Evolutionary conservation across 805 yeast genomes (phyloP).

Genomic region (Ogataea nakhonphanomensis): DNA sequence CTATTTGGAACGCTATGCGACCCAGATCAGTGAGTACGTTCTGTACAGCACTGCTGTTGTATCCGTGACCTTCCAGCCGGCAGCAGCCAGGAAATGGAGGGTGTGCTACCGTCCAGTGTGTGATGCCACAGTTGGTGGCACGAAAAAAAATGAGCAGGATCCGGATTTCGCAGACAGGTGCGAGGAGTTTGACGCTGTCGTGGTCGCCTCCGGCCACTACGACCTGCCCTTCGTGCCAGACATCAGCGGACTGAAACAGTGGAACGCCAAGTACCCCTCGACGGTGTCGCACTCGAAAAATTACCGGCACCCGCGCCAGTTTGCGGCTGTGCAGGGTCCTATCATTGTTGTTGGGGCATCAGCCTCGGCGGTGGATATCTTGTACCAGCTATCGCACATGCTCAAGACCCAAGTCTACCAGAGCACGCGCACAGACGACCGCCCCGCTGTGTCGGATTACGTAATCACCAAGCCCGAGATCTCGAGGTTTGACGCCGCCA

Average conservation of each 20-base stretch:
- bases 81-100: constrained; percentile 37
- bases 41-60: constrained; percentile 47
- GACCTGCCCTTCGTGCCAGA: constrained; percentile 60
- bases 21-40: constrained; percentile 38
- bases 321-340: constrained; percentile 33
- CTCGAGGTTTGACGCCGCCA: constrained; percentile 35
- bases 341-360: constrained; percentile 71
- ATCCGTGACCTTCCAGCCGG: constrained; percentile 32
- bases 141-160: constrained; percentile 8
- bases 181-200: constrained; percentile 58
- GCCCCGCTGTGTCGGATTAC: constrained; percentile 39
- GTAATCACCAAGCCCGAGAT: constrained; percentile 45
- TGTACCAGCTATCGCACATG: constrained; percentile 52
- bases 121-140: constrained; percentile 34
- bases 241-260: constrained; percentile 50
- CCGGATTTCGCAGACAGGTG: constrained; percentile 21
- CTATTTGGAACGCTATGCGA: constrained; percentile 54
- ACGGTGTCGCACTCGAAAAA: constrained; percentile 58
- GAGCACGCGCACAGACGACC: constrained; percentile 45
- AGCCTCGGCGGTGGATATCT: constrained; percentile 71
- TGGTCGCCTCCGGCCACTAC: constrained; percentile 61
- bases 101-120: constrained; percentile 37
- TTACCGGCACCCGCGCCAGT: constrained; percentile 47
- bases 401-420: constrained; percentile 43
- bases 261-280: constrained; percentile 42